Evolutionary conservation across 225 moss, liverwort and hornwort species (phyloP).

Genomic region (Pseudoscleropodium purum): DNA sequence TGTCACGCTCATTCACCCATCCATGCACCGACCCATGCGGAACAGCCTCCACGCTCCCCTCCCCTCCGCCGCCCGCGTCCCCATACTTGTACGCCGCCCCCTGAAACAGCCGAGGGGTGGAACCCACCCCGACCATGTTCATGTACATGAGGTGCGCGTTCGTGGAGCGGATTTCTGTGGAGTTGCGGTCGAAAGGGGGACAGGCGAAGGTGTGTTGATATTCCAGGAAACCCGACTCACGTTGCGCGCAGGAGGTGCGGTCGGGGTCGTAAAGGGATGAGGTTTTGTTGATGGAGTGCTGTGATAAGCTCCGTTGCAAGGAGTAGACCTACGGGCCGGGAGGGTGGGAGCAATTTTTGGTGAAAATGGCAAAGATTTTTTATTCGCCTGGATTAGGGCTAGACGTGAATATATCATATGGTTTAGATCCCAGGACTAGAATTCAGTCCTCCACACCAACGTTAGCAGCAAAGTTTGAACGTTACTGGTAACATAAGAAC

Average conservation of each 20-base stretch:
- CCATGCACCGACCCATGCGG: neutral
- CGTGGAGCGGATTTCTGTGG: neutral
- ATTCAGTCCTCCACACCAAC: neutral
- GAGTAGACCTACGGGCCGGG: neutral
- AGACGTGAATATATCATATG: neutral
- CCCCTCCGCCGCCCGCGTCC: neutral
- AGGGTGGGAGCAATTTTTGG: neutral
- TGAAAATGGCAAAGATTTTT: neutral
- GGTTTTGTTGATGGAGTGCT: neutral
- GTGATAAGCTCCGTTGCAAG: neutral
- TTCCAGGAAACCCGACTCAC: neutral
- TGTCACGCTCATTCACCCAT: neutral
- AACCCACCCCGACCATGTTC: neutral
- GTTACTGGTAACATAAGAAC: neutral
- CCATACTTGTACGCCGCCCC: neutral
- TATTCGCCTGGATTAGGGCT: neutral
- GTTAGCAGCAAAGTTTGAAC: neutral
- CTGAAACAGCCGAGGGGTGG: neutral
- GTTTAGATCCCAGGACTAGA: neutral
- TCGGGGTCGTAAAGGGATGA: slow-evolving; percentile 6
- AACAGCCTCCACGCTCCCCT: neutral
- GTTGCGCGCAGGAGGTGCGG: neutral
- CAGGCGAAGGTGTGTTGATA: neutral
- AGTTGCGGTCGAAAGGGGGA: neutral
- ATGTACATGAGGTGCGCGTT: slow-evolving; percentile 10